Conservation (phyloP, 176 grass and related monocot species). For the Cenchrus americanus region DNA sequence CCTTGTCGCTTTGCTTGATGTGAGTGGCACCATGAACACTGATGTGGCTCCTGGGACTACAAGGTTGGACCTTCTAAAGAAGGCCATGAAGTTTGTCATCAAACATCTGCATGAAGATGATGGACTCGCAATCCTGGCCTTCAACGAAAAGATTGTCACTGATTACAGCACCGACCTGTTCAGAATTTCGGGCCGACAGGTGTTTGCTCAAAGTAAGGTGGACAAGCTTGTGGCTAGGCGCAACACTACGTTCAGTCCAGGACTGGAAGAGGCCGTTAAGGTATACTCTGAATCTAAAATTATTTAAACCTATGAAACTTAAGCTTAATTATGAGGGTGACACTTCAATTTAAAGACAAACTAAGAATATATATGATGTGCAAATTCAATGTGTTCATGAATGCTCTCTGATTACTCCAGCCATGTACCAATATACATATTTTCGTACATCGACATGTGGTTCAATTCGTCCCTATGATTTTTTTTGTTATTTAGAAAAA, state of each 20-base stretch:
- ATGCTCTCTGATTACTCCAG: too few species aligned
- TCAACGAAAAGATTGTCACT: not conserved
- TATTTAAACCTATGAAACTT: too few species aligned
- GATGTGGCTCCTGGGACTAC: not conserved
- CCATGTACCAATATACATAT: too few species aligned
- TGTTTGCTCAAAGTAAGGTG: not conserved
- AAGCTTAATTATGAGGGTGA: too few species aligned
- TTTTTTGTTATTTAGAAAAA: too few species aligned
- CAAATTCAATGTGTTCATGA: too few species aligned
- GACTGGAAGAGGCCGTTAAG: not conserved
- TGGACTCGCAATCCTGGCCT: not conserved
- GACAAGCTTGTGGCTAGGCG: not conserved
- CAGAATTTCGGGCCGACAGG: not conserved
- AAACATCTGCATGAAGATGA: not conserved
- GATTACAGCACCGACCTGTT: not conserved
- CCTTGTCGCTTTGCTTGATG: not conserved
- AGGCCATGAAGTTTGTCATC: slow-evolving; percentile 20
- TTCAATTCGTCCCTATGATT: too few species aligned
- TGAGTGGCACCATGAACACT: not conserved
- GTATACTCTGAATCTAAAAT: not conserved
- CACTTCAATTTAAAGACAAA: too few species aligned
- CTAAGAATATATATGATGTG: too few species aligned
- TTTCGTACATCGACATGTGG: too few species aligned
- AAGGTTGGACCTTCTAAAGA: not conserved
- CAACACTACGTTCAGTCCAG: not conserved